Conservation (phyloP, 441 rosid genomes). For the Populus hybrid region DNA sequence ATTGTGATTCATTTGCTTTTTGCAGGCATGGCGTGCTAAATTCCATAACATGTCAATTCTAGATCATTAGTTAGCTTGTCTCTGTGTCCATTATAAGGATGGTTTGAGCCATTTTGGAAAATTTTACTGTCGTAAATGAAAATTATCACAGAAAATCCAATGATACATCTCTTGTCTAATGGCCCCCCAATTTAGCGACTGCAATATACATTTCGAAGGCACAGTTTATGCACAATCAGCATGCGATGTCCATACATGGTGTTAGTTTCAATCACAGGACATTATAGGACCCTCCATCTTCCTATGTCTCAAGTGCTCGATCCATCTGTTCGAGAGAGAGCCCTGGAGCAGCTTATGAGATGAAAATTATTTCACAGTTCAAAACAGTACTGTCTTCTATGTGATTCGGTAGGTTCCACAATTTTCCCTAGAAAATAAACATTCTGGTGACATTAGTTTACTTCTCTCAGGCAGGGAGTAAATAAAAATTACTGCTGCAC, state of each 20-base stretch:
- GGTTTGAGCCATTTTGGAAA: slow-evolving; percentile 9
- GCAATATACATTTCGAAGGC: slow-evolving; percentile 1
- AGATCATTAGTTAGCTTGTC: slow-evolving; percentile 1
- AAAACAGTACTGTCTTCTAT: not conserved
- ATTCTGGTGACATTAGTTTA: not conserved
- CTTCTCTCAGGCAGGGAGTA: not conserved
- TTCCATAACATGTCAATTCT: not conserved
- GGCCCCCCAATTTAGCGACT: slow-evolving; percentile 9
- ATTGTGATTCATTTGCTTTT: slow-evolving; percentile 12
- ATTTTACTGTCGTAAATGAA: not conserved
- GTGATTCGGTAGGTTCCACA: slow-evolving; percentile 15
- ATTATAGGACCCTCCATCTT: not conserved
- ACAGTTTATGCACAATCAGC: slow-evolving; percentile 13
- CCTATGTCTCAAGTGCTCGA: not conserved
- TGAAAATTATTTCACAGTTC: slow-evolving; percentile 5
- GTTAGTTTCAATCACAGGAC: not conserved
- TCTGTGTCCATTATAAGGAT: not conserved
- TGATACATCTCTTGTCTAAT: slow-evolving; percentile 11
- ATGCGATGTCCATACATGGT: slow-evolving; percentile 22
- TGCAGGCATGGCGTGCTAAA: slow-evolving; percentile 25
- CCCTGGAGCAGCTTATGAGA: not conserved
- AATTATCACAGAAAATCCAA: slow-evolving; percentile 13
- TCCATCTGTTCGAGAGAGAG: not conserved
- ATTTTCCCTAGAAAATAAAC: not conserved
- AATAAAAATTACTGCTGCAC: not conserved